Percentiles rank a stretch among this genome's conserved stretches.
Evolutionary conservation across 768 basidiomycete genomes (phyloP).

Genomic region (Lactarius psammicola): DNA sequence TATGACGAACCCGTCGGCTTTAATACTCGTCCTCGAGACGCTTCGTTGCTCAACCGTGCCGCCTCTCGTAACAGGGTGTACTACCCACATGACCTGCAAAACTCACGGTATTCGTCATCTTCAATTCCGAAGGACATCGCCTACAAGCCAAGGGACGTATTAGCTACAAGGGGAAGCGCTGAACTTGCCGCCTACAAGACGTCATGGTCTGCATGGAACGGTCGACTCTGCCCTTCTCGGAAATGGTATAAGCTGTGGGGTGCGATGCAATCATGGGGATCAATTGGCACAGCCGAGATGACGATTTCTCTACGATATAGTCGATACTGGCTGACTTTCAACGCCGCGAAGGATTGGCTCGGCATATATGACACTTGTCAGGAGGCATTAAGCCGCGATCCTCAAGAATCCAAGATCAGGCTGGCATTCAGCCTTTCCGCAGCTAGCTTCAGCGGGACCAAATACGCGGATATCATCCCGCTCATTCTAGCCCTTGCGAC

Average conservation of each 20-base stretch:
- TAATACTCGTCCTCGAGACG: neutral
- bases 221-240: neutral
- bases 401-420: neutral
- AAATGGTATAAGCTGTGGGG: neutral
- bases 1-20: neutral
- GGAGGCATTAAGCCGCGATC: neutral
- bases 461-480: neutral
- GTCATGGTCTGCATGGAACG: constrained; percentile 11
- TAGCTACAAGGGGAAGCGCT: neutral
- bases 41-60: neutral
- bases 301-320: constrained; percentile 3
- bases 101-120: neutral
- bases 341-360: constrained; percentile 12
- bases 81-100: constrained; percentile 11
- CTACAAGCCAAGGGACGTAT: constrained; percentile 13
- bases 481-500: neutral
- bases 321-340: constrained; percentile 14
- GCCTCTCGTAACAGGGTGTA: constrained; percentile 5
- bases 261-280: neutral
- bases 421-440: constrained; percentile 14
- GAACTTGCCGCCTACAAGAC: neutral
- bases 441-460: neutral
- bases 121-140: constrained; percentile 34
- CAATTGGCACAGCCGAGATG: neutral
- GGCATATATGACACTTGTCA: constrained; percentile 12